Evolutionary conservation across 2,329 filamentous ascomycete species (phyloP).

Genomic region (Knoxdaviesia proteae): DNA sequence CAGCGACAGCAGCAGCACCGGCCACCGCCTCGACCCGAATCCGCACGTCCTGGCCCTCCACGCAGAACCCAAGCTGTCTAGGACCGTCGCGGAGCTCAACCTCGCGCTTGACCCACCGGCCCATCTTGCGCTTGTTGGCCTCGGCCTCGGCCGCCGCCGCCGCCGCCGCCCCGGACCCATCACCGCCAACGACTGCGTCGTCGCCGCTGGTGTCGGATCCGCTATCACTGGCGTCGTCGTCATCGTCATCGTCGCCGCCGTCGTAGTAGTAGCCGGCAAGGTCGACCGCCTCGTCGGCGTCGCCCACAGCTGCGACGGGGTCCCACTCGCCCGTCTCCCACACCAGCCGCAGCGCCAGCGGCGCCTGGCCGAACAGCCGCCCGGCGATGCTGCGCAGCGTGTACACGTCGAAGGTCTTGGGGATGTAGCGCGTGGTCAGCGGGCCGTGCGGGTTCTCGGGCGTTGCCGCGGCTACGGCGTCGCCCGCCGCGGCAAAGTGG

Average conservation of each 20-base stretch:
- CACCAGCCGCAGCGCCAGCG: constrained; percentile 44
- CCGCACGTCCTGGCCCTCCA: constrained; percentile 50
- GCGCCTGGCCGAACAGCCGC: constrained; percentile 42
- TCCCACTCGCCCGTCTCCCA: constrained; percentile 92
- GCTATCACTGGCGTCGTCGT: constrained; percentile 11
- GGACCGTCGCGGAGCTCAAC: constrained; percentile 64
- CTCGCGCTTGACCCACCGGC: constrained; percentile 55
- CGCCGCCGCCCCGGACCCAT: constrained; percentile 7
- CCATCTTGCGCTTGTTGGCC: constrained; percentile 17
- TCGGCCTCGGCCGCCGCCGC: constrained; percentile 9
- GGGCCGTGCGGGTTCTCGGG: constrained; percentile 2
- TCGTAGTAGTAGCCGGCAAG: constrained; percentile 24
- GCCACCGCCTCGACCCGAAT: constrained; percentile 42
- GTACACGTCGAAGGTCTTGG: constrained; percentile 63
- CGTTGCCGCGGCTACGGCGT: not conserved
- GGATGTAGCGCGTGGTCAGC: constrained; percentile 31
- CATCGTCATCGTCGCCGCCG: constrained; percentile 29
- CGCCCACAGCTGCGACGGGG: constrained; percentile 44
- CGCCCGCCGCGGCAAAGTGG: constrained; percentile 6
- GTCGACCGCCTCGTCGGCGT: constrained; percentile 27
- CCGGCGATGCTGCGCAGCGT: constrained; percentile 60
- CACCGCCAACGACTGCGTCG: constrained; percentile 7
- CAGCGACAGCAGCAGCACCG: too few relatives aligned
- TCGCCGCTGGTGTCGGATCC: not conserved
- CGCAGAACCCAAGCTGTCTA: constrained; percentile 61